These are phyloP conservation scores for Cinnamomum chago DNA, from an alignment of 164 flowering plant genomes.

Conservation along the genomic window DNA sequence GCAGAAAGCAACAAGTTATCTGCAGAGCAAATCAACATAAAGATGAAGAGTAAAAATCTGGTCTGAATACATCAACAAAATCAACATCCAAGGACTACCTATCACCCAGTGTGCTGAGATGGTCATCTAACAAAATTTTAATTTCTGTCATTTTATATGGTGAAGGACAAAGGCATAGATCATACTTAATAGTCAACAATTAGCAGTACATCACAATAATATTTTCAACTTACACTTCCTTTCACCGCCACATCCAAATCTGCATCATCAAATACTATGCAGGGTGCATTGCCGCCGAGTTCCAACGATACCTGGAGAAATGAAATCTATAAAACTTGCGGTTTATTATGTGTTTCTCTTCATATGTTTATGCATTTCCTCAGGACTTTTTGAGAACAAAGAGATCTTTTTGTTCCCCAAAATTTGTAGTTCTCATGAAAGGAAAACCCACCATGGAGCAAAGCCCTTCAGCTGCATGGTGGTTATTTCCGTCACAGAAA, in stretches of 20 bases:
- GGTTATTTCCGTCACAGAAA: neutral
- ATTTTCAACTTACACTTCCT: constrained; percentile 69
- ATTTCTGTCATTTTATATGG: neutral
- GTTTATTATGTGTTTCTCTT: neutral
- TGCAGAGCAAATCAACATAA: neutral
- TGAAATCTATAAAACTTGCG: neutral
- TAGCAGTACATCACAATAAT: neutral
- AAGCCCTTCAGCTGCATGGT: neutral
- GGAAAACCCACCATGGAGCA: neutral
- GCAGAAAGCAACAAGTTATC: neutral
- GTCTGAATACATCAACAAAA: neutral
- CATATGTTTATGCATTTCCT: neutral
- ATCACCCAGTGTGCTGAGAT: neutral
- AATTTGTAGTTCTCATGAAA: neutral
- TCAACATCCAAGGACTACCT: neutral
- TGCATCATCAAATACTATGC: constrained; percentile 96
- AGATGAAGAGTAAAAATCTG: neutral
- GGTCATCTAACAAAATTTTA: neutral
- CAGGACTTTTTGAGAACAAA: too few species aligned
- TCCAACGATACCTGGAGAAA: constrained; percentile 75
- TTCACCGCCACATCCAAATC: constrained; percentile 93
- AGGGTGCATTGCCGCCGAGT: constrained; percentile 99
- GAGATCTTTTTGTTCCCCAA: neutral
- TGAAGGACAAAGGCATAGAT: too few species aligned
- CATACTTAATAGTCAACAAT: too few species aligned